Evolutionary conservation across 106 monocot genomes (phyloP), one percentile per base, ranked within the genome.

Genomic region (Dendrobium chrysotoxum): DNA sequence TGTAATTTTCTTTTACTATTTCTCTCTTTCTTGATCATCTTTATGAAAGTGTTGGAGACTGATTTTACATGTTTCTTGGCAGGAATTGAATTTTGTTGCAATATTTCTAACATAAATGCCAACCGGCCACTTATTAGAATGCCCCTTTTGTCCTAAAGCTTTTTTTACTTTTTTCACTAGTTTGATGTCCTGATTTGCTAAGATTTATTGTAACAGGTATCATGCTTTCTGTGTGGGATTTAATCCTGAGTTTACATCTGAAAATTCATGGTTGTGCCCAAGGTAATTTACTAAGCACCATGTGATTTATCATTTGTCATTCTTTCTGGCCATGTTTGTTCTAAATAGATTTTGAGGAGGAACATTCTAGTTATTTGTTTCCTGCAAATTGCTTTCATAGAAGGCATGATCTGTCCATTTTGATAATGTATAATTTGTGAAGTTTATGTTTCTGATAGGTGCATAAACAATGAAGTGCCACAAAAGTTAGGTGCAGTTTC

Each of bases 201-300:
- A 46, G 30, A 40, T 39, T 78, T 82, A 40, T 50, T 72, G 38
- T 68, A 42, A 76, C 81, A 97, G 96, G 96, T 97, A 97, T 79
- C 96, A 97, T 88, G 96, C 96, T 61, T 88, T 92, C 54, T 97
- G 96, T 81, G 96, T 97, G 73, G 89, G 89, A 79, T 97, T 97
- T 82, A 83, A 89, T 85, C 89, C 96, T 77, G 89, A 88, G 77
- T 82, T 26, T 64, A 53, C 86, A 47, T 74, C 72, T 42, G 86
- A 85, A 75, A 82, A 76, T 82, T 93, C 92, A 79, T 97, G 96
- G 96, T 76, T 97, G 41, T 97, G 96, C 75, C 96, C 94, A 73
- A 97, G 94, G 96, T 92, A 91, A 80, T 58, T 66, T 70, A 35
- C 17, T 16, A 16, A 70, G 30, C 4, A 35, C 35, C 30, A 35